Base-by-base conservation (phyloP, 306 rosid species). In the Aeschynomene evenia region DNA sequence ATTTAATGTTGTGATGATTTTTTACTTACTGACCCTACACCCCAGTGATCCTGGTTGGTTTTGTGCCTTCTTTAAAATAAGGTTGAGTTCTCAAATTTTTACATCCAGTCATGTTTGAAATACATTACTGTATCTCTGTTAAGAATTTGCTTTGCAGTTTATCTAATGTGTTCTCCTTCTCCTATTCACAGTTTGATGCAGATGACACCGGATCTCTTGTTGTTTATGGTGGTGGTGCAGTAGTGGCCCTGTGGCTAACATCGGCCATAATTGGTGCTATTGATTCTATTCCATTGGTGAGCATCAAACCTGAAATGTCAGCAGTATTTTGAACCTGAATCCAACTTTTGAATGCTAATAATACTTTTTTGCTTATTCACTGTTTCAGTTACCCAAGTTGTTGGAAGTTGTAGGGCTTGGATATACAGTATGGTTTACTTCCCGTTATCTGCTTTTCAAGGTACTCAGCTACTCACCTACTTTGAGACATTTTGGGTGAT, bases 351-450 rank as follows among this genome's bases (percentile, higher is more conserved):
- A 37, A 52, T 22, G 22, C 21, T 72, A 20, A 70, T 18, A 4
- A 7, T 37, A 5, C 1, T 3, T 31, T 33, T 31, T 22, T 29
- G 23, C 13, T 46, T 54, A 59, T 59, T 72, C 57, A 24, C 68
- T 74, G 6, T 21, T 52, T 45, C 31, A 91, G 99, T 71, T 94
- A 58, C 99, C 97, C 63, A 94, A 94, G 84, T 65, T 94, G 74
- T 66, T 94, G 84, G 99, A 91, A 80, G 74, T 91, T 21, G 87
- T 94, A 5, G 99, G 97, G 49, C 95, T 94, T 58, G 92, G 79
- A 45, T 91, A 88, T 66, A 80, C 91, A 4, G 14, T 85, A 29
- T 94, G 99, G 99, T 94, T 94, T 79, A 80, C 78, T 12, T 78
- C 76, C 66, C 97, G 99, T 24, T 94, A 85, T 77, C 82, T 94